phyloP scores from a whole-genome alignment of 2,329 filamentous ascomycete species.

The Dactylellina drechsleri region DNA sequence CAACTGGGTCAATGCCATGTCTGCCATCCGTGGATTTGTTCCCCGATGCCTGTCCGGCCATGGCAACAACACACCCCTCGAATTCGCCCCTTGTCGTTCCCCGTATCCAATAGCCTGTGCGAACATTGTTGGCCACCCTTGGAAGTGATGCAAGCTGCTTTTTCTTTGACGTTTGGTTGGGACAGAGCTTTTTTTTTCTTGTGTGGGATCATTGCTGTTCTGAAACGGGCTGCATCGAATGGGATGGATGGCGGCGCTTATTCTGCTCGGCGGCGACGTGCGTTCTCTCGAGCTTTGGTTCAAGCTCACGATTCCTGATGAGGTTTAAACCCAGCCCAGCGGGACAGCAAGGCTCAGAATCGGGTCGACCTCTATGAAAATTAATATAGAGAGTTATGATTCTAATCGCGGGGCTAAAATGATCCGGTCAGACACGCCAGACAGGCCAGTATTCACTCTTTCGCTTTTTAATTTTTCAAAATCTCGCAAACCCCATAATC shows the following conservation, averaged over 20 bases:
- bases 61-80: conserved; percentile 19
- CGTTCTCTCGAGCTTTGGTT: conserved; percentile 2
- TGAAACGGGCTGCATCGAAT: conserved; percentile 26
- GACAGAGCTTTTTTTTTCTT: neutral
- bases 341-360: no score
- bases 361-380: no score
- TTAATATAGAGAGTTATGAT: no score
- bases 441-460: no score
- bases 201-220: conserved; percentile 14
- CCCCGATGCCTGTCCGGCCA: conserved; percentile 10
- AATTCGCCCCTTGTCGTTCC: conserved; percentile 11
- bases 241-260: conserved; percentile 37
- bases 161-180: conserved; percentile 18
- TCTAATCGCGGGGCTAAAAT: no score
- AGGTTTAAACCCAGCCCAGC: conserved; percentile 19
- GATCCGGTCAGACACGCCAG: no score
- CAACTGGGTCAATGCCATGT: neutral
- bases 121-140: conserved; percentile 40
- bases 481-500: no score
- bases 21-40: conserved; percentile 23
- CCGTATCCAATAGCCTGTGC: conserved; percentile 35
- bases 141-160: conserved; percentile 42
- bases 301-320: conserved; percentile 15
- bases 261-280: conserved; percentile 20
- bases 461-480: no score